Percentiles rank a stretch among this genome's conserved stretches.
Evolutionary conservation across 2,329 filamentous ascomycete genomes (phyloP).

Genomic region (Diplocarpon mali): DNA sequence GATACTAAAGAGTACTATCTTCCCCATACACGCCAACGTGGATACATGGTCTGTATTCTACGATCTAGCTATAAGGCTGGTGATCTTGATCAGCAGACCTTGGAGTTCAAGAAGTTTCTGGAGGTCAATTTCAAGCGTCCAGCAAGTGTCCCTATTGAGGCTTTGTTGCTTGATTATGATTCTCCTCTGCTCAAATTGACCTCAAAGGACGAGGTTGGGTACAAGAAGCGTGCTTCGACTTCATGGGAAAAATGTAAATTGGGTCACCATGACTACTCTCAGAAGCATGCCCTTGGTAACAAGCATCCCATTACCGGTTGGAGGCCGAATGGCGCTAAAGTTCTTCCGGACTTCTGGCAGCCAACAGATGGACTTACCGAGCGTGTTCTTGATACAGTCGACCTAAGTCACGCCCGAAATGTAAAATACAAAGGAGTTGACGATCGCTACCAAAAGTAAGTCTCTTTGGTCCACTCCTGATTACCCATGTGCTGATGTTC

Average conservation of each 20-base stretch:
- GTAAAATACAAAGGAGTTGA: conserved; percentile 39
- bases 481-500: conserved; percentile 7
- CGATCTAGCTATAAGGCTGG: background rate
- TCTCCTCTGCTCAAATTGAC: conserved; percentile 34
- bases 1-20: conserved; percentile 65
- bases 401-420: conserved; percentile 46
- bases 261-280: conserved; percentile 46
- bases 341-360: conserved; percentile 45
- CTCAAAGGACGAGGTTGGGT: conserved; percentile 22
- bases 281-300: conserved; percentile 38
- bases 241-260: conserved; percentile 45
- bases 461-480: conserved; percentile 1
- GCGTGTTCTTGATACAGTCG: conserved; percentile 55
- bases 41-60: conserved; percentile 39
- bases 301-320: conserved; percentile 49
- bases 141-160: conserved; percentile 50
- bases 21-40: conserved; percentile 55
- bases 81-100: background rate
- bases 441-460: conserved; percentile 42
- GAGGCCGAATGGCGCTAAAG: conserved; percentile 40
- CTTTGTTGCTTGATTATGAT: conserved; percentile 47
- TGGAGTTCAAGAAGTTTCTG: background rate
- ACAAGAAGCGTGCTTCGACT: conserved; percentile 22
- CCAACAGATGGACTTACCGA: conserved; percentile 37
- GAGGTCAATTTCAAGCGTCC: conserved; percentile 30